Percentiles rank a stretch among this genome's conserved stretches.
Conservation (phyloP, 2,329 filamentous ascomycete species). For the Colletotrichum simmondsii region DNA sequence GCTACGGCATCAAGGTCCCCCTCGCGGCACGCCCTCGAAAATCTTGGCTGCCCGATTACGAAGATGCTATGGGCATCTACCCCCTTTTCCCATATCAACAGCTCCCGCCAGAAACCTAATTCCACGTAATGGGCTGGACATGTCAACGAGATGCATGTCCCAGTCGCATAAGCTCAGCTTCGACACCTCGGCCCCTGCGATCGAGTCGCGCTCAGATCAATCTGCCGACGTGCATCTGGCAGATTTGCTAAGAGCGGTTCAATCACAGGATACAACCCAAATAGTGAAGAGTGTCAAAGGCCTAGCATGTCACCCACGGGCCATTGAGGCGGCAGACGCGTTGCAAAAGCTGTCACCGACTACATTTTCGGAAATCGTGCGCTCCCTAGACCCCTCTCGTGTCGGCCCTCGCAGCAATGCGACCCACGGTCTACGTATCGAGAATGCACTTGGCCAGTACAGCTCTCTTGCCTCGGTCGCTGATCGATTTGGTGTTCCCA, state of each 20-base stretch:
- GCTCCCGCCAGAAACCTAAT: neutral
- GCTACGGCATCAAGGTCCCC: slow-evolving; percentile 37
- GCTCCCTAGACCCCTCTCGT: slow-evolving; percentile 67
- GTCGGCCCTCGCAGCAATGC: slow-evolving; percentile 62
- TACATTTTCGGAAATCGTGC: slow-evolving; percentile 72
- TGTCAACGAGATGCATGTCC: neutral
- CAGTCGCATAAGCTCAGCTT: neutral
- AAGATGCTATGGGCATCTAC: slow-evolving; percentile 32
- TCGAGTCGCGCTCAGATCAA: neutral
- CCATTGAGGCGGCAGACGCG: slow-evolving; percentile 9
- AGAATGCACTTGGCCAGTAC: slow-evolving; percentile 51
- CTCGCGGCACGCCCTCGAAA: slow-evolving; percentile 41
- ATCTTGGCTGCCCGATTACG: slow-evolving; percentile 39
- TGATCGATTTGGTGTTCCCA: slow-evolving; percentile 58
- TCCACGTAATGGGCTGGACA: neutral
- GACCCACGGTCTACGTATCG: slow-evolving; percentile 51
- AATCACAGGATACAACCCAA: slow-evolving; percentile 39
- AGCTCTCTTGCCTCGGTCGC: slow-evolving; percentile 49
- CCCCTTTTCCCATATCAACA: neutral
- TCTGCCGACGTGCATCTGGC: neutral
- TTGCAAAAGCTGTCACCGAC: slow-evolving; percentile 56
- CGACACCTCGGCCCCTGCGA: neutral
- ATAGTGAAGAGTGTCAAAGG: slow-evolving; percentile 40
- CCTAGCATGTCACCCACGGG: slow-evolving; percentile 38
- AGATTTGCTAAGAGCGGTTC: slow-evolving; percentile 45